Evolutionary conservation across 805 yeast genomes (phyloP).

Genomic region (Zygotorulaspora chibaensis): DNA sequence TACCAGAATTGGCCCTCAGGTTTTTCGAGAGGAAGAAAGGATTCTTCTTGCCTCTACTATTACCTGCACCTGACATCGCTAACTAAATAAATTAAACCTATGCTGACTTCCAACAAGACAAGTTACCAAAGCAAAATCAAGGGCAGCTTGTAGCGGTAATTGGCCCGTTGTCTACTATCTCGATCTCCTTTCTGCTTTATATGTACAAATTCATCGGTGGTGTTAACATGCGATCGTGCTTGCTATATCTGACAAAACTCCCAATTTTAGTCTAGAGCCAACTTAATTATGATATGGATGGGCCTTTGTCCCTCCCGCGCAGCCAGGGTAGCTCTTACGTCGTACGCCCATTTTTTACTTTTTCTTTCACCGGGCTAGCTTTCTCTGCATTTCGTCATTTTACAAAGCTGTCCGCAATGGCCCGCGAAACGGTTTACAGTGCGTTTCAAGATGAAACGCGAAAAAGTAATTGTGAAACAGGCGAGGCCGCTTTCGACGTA

Average conservation of each 20-base stretch:
- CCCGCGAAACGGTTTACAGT: not conserved
- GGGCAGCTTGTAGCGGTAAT: too few relatives aligned
- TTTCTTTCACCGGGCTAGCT: not conserved
- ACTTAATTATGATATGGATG: not conserved
- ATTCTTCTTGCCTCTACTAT: constrained; percentile 1
- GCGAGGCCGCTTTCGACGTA: not conserved
- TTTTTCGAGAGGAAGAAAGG: constrained; percentile 5
- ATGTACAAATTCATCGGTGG: too few relatives aligned
- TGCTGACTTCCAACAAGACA: not conserved
- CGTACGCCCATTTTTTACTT: not conserved
- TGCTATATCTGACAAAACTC: too few relatives aligned
- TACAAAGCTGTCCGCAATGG: not conserved
- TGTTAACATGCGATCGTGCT: too few relatives aligned
- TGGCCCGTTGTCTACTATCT: not conserved
- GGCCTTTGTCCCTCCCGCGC: not conserved
- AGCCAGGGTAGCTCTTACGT: not conserved
- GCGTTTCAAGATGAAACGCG: not conserved
- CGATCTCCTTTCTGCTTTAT: not conserved
- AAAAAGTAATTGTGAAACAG: not conserved
- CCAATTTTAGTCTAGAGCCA: not conserved
- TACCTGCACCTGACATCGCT: constrained; percentile 4
- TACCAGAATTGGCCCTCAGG: constrained; percentile 4
- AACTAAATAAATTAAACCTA: not conserved
- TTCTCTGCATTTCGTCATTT: constrained; percentile 1
- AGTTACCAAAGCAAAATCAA: too few relatives aligned